Percentiles rank a stretch among this genome's conserved stretches.
phyloP scores from a whole-genome alignment of 2,329 filamentous ascomycete species.

The Beauveria sp. region DNA sequence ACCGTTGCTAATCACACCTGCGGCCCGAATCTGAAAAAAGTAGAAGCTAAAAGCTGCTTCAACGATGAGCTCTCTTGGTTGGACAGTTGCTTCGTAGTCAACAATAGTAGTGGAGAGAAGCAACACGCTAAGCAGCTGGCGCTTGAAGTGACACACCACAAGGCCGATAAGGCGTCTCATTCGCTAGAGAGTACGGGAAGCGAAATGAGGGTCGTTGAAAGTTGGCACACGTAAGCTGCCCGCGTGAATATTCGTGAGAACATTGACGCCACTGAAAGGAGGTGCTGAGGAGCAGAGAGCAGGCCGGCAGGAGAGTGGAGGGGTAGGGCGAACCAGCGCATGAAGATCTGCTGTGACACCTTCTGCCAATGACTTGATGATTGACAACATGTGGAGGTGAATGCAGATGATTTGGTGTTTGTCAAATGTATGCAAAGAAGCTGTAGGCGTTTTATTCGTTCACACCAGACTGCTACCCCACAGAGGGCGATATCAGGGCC shows the following conservation, averaged over 20 bases:
- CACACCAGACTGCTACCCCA: no score
- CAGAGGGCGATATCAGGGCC: no score
- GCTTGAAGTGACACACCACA: conserved; percentile 7
- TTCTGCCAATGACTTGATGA: neutral
- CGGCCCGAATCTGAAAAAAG: neutral
- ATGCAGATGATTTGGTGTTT: no score
- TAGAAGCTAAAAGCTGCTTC: neutral
- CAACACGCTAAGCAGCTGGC: conserved; percentile 1
- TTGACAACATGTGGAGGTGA: no score
- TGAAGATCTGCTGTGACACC: neutral
- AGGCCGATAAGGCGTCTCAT: neutral
- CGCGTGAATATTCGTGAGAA: neutral
- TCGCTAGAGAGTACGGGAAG: neutral
- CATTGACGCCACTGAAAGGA: neutral
- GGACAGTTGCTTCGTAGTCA: neutral
- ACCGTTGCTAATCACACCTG: neutral
- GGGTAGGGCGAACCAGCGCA: no score
- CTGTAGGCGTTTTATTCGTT: no score
- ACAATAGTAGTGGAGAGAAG: neutral
- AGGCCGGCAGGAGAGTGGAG: neutral
- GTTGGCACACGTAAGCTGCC: neutral
- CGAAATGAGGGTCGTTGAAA: neutral
- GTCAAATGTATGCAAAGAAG: no score
- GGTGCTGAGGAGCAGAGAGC: neutral
- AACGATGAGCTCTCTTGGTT: neutral